Percentiles rank a stretch among this genome's conserved stretches.
Conservation (phyloP, 2,329 filamentous ascomycete genomes). For the Pestalotiopsis sp. region DNA sequence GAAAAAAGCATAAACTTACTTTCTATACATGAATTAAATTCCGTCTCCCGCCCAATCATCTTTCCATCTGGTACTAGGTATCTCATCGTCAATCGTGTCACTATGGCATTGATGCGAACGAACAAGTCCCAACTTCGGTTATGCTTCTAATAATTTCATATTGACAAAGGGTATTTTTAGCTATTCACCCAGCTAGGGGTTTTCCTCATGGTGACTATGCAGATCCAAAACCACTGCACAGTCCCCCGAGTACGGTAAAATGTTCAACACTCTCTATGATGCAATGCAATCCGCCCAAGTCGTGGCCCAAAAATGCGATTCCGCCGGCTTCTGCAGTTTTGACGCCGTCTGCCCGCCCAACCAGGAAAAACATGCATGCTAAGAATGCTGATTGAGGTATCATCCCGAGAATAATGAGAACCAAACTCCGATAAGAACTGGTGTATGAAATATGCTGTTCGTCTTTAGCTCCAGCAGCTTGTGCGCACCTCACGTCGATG, state of each 20-base stretch:
- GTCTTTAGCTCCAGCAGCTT: not conserved
- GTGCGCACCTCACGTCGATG: not conserved
- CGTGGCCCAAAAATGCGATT: not conserved
- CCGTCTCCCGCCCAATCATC: too few relatives aligned
- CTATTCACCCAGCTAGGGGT: not conserved
- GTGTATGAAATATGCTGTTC: too few relatives aligned
- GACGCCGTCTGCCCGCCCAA: not conserved
- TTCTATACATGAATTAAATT: too few relatives aligned
- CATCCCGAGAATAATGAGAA: not conserved
- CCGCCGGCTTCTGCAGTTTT: not conserved
- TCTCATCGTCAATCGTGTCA: too few relatives aligned
- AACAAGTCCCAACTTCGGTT: not conserved
- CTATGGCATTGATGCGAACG: too few relatives aligned
- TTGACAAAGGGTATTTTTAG: not conserved
- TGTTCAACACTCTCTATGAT: constrained; percentile 2
- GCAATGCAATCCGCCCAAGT: not conserved
- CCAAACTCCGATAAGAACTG: constrained; percentile 7
- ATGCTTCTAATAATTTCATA: not conserved
- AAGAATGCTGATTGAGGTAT: constrained; percentile 6
- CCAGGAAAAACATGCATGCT: constrained; percentile 5
- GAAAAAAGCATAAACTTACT: too few relatives aligned
- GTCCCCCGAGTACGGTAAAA: not conserved
- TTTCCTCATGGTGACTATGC: not conserved
- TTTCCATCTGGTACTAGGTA: too few relatives aligned
- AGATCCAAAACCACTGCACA: not conserved